Evolutionary conservation across 2,329 filamentous ascomycete species (phyloP).

Genomic region (Shiraia sp.): DNA sequence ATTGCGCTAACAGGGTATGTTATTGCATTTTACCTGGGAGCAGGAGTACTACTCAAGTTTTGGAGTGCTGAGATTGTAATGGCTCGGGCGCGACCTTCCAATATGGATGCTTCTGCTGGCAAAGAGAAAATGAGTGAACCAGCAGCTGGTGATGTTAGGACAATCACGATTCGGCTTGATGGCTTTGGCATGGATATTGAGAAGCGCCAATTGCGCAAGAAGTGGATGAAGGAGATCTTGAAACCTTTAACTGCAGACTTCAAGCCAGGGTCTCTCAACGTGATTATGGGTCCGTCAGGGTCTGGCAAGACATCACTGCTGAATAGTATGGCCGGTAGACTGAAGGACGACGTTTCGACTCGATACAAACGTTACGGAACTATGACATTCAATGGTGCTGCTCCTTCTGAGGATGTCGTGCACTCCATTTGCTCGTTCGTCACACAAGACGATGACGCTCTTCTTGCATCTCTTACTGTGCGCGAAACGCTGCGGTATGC

Average conservation of each 20-base stretch:
- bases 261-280: slow-evolving; percentile 68
- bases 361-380: slow-evolving; percentile 65
- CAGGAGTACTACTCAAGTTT: slow-evolving; percentile 66
- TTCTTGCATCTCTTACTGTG: slow-evolving; percentile 74
- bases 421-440: slow-evolving; percentile 76
- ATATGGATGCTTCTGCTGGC: slow-evolving; percentile 66
- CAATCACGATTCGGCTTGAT: slow-evolving; percentile 67
- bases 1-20: slow-evolving; percentile 65
- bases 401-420: slow-evolving; percentile 69
- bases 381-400: slow-evolving; percentile 71
- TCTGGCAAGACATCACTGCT: slow-evolving; percentile 76
- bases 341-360: slow-evolving; percentile 65
- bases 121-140: slow-evolving; percentile 69
- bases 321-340: slow-evolving; percentile 71
- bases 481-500: slow-evolving; percentile 71
- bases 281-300: slow-evolving; percentile 81
- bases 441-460: slow-evolving; percentile 75
- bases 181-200: slow-evolving; percentile 67
- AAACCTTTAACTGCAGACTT: slow-evolving; percentile 70
- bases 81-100: slow-evolving; percentile 60
- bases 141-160: slow-evolving; percentile 58
- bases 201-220: slow-evolving; percentile 60
- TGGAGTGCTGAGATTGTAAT: slow-evolving; percentile 71
- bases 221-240: slow-evolving; percentile 59
- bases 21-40: slow-evolving; percentile 64